phyloP scores from a whole-genome alignment of 495 filamentous ascomycete species.

The Hamigera avellanea region DNA sequence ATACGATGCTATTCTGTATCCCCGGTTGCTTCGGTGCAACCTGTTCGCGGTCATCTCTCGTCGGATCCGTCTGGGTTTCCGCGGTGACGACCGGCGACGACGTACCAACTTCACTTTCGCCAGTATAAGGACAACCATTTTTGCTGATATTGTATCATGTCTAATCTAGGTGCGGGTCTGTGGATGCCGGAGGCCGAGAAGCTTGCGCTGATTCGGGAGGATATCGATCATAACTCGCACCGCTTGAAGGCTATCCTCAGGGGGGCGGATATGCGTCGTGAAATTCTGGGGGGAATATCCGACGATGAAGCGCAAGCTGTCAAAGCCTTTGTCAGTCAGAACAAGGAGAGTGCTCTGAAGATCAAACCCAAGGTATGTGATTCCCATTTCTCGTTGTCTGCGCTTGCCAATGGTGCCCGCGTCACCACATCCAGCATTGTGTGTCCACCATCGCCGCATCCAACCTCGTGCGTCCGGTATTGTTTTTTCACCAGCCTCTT shows the following conservation, averaged over 20 bases:
- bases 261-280: conserved; percentile 42
- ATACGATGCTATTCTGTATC: too few species aligned
- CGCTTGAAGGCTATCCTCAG: conserved; percentile 55
- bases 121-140: too few species aligned
- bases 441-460: too few species aligned
- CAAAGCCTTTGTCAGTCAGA: conserved; percentile 54
- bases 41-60: too few species aligned
- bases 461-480: too few species aligned
- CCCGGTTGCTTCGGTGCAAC: too few species aligned
- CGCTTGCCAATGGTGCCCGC: too few species aligned
- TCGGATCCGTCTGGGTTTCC: too few species aligned
- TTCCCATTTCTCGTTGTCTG: not conserved
- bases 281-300: conserved; percentile 48
- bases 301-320: conserved; percentile 49
- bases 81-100: too few species aligned
- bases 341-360: conserved; percentile 64
- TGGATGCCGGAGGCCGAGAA: conserved; percentile 60
- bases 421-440: not conserved
- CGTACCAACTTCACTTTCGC: too few species aligned
- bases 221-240: conserved; percentile 58
- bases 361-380: conserved; percentile 67
- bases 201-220: conserved; percentile 52
- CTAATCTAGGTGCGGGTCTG: conserved; percentile 56
- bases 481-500: too few species aligned
- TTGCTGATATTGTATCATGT: not conserved